Base-by-base conservation (phyloP, 441 rosid genomes). In the Eruca vesicaria region DNA sequence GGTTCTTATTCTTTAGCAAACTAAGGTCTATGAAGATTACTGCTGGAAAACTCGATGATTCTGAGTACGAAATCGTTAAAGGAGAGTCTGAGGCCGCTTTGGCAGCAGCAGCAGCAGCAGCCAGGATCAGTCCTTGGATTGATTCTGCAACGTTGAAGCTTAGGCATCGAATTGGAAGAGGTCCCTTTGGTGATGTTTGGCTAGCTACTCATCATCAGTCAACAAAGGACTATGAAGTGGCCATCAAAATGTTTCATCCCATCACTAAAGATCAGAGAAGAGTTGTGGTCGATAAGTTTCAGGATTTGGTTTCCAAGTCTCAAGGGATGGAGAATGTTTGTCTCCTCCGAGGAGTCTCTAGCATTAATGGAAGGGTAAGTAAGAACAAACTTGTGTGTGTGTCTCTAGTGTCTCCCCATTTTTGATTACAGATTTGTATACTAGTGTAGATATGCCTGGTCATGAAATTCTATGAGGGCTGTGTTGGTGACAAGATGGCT, bases 161-260 rank as follows among this genome's bases (percentile, higher is more conserved):
- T 66, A 80, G 91, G 45, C 98, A 94, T 76, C 85, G 98, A 57
- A 90, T 94, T 48, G 99, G 99, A 68, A 85, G 94, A 85, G 99
- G 99, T 19, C 86, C 89, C 23, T 92, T 92, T 69, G 98, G 98
- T 36, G 99, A 92, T 84, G 90, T 89, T 71, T 94, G 98, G 97
- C 76, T 94, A 45, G 98, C 93, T 52, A 92, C 98, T 73, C 88
- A 78, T 86, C 92, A 89, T 80, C 88, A 78, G 29, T 87, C 88
- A 0, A 80, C 84, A 18, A 77, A 77, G 12, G 97, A 88, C 77
- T 90, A 80, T 76, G 99, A 95, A 81, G 97, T 95, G 28, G 96
- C 91, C 59, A 79, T 90, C 57, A 94, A 94, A 85, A 86, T 92
- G 89, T 79, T 94, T 60, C 85, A 85, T 79, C 88, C 87, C 0